Base-by-base conservation (phyloP, 2,329 filamentous ascomycete genomes). In the Diaporthe sp. region DNA sequence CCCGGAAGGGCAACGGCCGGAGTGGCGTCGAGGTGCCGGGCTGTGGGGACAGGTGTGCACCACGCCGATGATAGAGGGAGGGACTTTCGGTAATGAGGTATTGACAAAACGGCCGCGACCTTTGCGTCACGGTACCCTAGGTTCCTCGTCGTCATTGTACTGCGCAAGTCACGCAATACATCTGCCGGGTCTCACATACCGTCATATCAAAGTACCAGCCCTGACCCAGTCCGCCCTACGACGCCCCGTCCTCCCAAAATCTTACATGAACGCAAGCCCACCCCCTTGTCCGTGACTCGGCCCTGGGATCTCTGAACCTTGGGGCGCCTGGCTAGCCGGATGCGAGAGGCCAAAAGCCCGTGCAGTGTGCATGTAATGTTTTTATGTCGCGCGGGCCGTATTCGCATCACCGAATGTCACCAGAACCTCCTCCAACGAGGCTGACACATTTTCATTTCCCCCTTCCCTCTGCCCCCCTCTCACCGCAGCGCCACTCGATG, bases 311-410 rank as follows among this genome's bases (percentile, higher is more conserved):
- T 65, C 9, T 47, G 10, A 55, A 55, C 58, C 25, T 39, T 37
- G 19, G 68, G 39, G 63, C 37, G 47, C 70, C 63, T 70, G 70
- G 70, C 73, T 65, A 70, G 44, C 39, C 51, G 56, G 19, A 70
- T 75, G 17, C 73, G 69, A 58, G 30, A 51, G 50, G 15, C 37
- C 37, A 2, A 42, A 59, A n/a, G 47, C n/a, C n/a, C n/a, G 13
- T 3, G 27, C 27, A 17, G 50, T 58, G 32, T 51, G 22, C 53
- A 12, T 30, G 42, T 19, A 13, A 25, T 51, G 39, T 30, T 22
- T 22, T 44, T 30, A 70, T 32, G 51, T 22, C 19, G 53, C 44
- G 35, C 32, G 22, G 51, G n/a, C n/a, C 68, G 42, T 55, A 55
- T 42, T 63, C 44, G 44, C 59, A 71, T 61, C 51, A 4, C 27